Conservation (phyloP, 2,329 filamentous ascomycete genomes). For the Ascochyta rabiei region DNA sequence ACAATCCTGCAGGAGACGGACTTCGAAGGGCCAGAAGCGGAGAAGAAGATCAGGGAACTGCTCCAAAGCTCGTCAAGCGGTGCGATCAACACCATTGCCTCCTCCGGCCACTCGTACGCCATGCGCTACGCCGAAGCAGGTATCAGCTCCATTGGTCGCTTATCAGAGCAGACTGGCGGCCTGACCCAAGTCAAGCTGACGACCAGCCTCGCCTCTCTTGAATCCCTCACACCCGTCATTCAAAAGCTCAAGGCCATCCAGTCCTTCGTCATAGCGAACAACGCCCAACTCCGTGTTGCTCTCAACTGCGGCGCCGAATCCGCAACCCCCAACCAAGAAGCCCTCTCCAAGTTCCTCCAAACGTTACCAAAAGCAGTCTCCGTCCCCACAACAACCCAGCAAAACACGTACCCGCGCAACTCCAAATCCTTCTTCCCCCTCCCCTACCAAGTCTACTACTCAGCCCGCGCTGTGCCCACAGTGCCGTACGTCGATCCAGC, state of each 20-base stretch:
- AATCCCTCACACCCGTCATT: slow-evolving; percentile 76
- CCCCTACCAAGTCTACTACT: slow-evolving; percentile 97
- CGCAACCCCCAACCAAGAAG: slow-evolving; percentile 70
- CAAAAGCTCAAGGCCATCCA: slow-evolving; percentile 86
- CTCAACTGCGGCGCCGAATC: slow-evolving; percentile 85
- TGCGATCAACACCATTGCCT: slow-evolving; percentile 88
- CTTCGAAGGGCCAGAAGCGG: slow-evolving; percentile 82
- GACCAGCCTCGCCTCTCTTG: slow-evolving; percentile 76
- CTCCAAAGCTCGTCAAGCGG: slow-evolving; percentile 87
- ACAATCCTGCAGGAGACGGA: slow-evolving; percentile 85
- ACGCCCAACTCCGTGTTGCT: slow-evolving; percentile 74
- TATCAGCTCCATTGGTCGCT: slow-evolving; percentile 72
- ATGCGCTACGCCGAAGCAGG: slow-evolving; percentile 82
- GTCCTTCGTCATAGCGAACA: slow-evolving; percentile 71
- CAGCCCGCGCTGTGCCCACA: slow-evolving; percentile 79
- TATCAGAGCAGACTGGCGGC: slow-evolving; percentile 87
- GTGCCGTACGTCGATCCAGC: slow-evolving; percentile 79
- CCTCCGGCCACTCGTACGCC: slow-evolving; percentile 86
- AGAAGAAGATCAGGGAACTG: slow-evolving; percentile 82
- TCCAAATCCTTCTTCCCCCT: slow-evolving; percentile 87
- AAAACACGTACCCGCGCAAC: slow-evolving; percentile 49
- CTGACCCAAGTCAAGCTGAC: slow-evolving; percentile 87
- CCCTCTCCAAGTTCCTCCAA: slow-evolving; percentile 73
- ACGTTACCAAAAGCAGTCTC: slow-evolving; percentile 56
- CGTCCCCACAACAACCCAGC: slow-evolving; percentile 37